Evolutionary conservation across 257 asterid genomes (phyloP).

Genomic region (Solanum tacnaense): DNA sequence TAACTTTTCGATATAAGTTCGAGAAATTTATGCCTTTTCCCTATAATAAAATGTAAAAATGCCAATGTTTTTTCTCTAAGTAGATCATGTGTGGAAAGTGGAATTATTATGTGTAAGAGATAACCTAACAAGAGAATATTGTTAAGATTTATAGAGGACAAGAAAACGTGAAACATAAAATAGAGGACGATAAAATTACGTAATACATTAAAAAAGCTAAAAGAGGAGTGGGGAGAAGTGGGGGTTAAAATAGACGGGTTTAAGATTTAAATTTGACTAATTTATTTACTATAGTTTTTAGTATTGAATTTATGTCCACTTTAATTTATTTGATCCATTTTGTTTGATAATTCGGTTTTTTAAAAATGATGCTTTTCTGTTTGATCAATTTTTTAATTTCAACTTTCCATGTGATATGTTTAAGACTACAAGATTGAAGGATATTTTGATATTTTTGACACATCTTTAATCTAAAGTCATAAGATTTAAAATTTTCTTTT

Average conservation of each 20-base stretch:
- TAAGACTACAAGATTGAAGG: too few relatives aligned
- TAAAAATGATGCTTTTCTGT: too few relatives aligned
- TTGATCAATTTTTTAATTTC: too few relatives aligned
- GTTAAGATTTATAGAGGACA: neutral
- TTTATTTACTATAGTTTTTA: neutral
- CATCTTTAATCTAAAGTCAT: neutral
- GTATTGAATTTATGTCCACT: neutral
- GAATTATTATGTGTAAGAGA: neutral
- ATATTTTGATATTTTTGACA: too few relatives aligned
- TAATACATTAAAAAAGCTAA: neutral
- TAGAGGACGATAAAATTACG: neutral
- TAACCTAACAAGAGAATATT: neutral
- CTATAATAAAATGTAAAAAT: too few relatives aligned
- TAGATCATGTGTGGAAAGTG: neutral
- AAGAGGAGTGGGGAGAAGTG: neutral
- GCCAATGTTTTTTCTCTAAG: neutral
- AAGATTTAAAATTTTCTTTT: too few relatives aligned
- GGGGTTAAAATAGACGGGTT: neutral
- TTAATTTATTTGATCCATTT: too few relatives aligned
- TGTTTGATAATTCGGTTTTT: too few relatives aligned
- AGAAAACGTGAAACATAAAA: neutral
- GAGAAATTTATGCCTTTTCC: too few relatives aligned
- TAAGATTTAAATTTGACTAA: neutral
- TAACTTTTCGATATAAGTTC: too few relatives aligned
- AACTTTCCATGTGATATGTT: too few relatives aligned